Conservation (phyloP, 139 green algal genomes). For the Haematococcus sp. region DNA sequence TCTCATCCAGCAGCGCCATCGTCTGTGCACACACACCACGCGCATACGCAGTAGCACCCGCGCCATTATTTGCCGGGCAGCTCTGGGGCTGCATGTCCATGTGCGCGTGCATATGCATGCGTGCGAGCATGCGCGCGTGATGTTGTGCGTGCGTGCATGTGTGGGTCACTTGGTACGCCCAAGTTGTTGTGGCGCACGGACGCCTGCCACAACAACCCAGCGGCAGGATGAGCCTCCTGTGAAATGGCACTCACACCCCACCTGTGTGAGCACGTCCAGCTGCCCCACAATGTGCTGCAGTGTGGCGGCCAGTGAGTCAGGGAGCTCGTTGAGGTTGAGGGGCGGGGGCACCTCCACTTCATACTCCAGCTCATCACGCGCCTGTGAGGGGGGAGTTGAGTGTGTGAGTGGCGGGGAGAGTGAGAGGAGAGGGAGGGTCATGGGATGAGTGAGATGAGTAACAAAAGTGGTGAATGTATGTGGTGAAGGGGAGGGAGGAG, state of each 20-base stretch:
- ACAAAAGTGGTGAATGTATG: no score
- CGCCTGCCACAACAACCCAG: no score
- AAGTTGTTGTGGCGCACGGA: no score
- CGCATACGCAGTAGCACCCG: no score
- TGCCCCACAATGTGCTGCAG: constrained; percentile 65
- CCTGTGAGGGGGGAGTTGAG: background rate
- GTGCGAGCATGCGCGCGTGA: background rate
- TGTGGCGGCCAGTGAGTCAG: constrained; percentile 56
- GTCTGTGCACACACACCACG: constrained; percentile 42
- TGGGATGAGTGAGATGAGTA: no score
- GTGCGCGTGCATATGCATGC: background rate
- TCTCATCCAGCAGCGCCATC: constrained; percentile 75
- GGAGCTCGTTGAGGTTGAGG: constrained; percentile 55
- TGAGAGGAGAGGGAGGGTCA: background rate
- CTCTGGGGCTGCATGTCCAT: no score
- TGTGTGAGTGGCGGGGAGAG: background rate
- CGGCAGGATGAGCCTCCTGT: no score
- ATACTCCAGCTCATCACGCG: constrained; percentile 22
- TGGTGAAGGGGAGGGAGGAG: background rate
- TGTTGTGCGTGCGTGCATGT: background rate
- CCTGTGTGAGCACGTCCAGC: constrained; percentile 72
- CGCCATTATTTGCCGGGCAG: no score
- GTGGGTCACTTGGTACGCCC: no score
- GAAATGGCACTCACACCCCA: constrained; percentile 21
- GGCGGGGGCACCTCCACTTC: constrained; percentile 49